Base-by-base conservation (phyloP, 2,329 filamentous ascomycete genomes). In the Phoma sp. region DNA sequence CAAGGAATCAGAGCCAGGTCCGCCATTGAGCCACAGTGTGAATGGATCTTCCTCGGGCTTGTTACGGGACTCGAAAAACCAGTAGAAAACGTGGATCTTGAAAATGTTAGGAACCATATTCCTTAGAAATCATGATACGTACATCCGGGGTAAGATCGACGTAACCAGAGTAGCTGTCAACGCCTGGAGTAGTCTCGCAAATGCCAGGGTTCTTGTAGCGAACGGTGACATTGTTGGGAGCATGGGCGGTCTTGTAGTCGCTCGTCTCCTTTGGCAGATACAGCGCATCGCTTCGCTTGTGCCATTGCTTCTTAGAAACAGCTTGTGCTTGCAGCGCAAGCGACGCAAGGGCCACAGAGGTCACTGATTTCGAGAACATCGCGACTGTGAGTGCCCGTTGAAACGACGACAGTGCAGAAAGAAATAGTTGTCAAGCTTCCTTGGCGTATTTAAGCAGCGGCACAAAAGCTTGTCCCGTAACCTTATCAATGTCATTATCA, bases 121-220 rank as follows among this genome's bases (percentile, higher is more conserved):
- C n/a, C n/a, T n/a, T n/a, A n/a, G n/a, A n/a, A n/a, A n/a, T n/a
- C n/a, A n/a, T n/a, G n/a, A n/a, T n/a, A n/a, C n/a, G n/a, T n/a
- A 64, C 60, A 45, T 65, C 67, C 5, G 70, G 69, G 11, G 68
- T 57, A 9, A 74, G 60, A 30, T 84, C 68, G 18, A 73, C 62
- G 30, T 72, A 79, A 35, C 77, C 79, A 38, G 76, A 73, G 59
- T 82, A 83, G 14, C 67, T 70, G 42, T 80, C 78, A 35, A 82
- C 80, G 6, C 80, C 80, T 2, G 78, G 78, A 1, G 80, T 82
- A 0, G 80, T 82, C 68, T 83, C 80, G 58, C 80, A 83, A 29
- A 82, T 73, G 4, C 78, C 80, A 6, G 82, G 82, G 66, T 82
- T 75, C 67, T 81, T 83, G 68, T 82, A 83, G 2, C 79, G 75